Evolutionary conservation across 345 rosid species (phyloP), one percentile per base, ranked within the genome.

Genomic region (Brassica juncea): DNA sequence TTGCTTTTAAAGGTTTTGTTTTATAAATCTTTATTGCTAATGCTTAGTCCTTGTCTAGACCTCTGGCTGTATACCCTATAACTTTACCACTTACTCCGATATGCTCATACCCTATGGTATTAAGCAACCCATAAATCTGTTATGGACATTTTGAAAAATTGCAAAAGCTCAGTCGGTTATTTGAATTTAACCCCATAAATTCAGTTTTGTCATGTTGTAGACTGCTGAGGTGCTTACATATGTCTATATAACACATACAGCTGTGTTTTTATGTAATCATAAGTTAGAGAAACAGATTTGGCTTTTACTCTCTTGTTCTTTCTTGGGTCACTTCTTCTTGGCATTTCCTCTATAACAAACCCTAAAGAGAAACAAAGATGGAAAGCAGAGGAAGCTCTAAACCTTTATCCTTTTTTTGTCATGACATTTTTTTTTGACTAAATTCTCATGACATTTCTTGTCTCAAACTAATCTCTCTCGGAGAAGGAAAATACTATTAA

Each of bases 1-100:
- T 59, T 71, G 73, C 67, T 70, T 80, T 76, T 68, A 58, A 70
- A 66, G 67, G 65, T 77, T 81, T 80, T 73, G 47, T 72, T 69
- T 71, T 37, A 34, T 28, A 2, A 68, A 34, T 44, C 4, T 67
- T 61, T 49, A 74, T 49, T 63, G 80, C 55, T 69, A 75, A 37
- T 75, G 83, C 80, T 39, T n/a, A 21, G 76, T 70, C 80, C 12
- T 63, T 80, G 60, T 75, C 76, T 70, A 69, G 70, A 54, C 27
- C 68, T 3, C 61, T 74, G 61, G 34, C 76, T 54, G 35, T 27
- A 42, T 68, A 69, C 75, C 67, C 75, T 74, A 44, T 42, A 64
- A 39, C 72, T 80, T 11, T 39, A 75, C 54, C 54, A 52, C 70
- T 34, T 37, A 68, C 27, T 34, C 32, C 71, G 4, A 25, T 79